Evolutionary conservation across 108 stramenopile genomes (phyloP).

Genomic region (Skeletonema grethae): DNA sequence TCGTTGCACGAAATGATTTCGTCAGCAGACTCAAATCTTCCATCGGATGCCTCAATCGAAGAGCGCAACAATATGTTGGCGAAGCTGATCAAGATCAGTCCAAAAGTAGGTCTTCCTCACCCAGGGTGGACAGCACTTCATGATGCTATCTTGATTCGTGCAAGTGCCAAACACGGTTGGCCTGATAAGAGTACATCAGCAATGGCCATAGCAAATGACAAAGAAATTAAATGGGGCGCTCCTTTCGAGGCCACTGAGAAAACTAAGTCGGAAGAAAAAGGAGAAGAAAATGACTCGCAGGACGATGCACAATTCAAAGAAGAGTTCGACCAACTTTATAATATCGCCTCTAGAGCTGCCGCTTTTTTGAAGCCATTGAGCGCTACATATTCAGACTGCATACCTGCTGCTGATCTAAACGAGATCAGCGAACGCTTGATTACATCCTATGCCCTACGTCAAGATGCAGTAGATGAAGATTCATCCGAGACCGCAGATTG

Average conservation of each 20-base stretch:
- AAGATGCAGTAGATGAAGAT: conserved; percentile 23
- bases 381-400: conserved; percentile 36
- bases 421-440: conserved; percentile 52
- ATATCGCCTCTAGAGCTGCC: conserved; percentile 59
- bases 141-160: conserved; percentile 72
- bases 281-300: conserved; percentile 10
- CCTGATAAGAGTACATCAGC: conserved; percentile 58
- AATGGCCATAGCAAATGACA: conserved; percentile 58
- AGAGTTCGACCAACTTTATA: conserved; percentile 33
- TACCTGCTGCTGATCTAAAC: conserved; percentile 21
- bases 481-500: conserved; percentile 11
- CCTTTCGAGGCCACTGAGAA: conserved; percentile 56
- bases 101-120: conserved; percentile 62
- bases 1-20: conserved; percentile 30
- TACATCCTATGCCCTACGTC: conserved; percentile 50
- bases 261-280: conserved; percentile 3
- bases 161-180: conserved; percentile 84
- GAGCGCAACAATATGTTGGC: conserved; percentile 32
- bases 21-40: conserved; percentile 15
- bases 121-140: conserved; percentile 70
- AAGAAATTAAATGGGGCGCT: conserved; percentile 66
- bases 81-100: conserved; percentile 34
- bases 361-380: conserved; percentile 49
- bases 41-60: conserved; percentile 15
- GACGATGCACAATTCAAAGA: conserved; percentile 14